Evolutionary conservation across 176 grass and related monocot genomes (phyloP).

Genomic region (Avena insularis): DNA sequence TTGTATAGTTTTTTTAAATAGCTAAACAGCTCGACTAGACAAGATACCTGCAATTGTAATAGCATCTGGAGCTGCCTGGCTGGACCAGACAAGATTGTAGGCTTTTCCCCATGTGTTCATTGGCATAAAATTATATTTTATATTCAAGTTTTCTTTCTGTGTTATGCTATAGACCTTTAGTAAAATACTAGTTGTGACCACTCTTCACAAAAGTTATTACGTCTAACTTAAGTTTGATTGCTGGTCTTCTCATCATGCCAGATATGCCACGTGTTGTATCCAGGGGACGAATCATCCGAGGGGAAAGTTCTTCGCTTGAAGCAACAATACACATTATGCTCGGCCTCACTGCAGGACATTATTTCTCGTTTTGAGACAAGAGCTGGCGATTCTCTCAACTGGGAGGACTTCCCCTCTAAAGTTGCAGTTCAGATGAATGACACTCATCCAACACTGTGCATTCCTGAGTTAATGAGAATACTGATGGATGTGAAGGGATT

Average conservation of each 20-base stretch:
- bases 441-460: constrained; percentile 97
- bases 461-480: constrained; percentile 98
- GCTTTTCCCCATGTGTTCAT: background rate
- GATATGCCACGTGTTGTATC: constrained; percentile 96
- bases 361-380: constrained; percentile 86
- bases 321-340: constrained; percentile 97
- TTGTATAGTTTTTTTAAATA: background rate
- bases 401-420: constrained; percentile 94
- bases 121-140: constrained; percentile 30
- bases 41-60: constrained; percentile 3
- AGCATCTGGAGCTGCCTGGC: too few relatives aligned
- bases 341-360: constrained; percentile 97
- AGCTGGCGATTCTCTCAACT: constrained; percentile 78
- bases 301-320: constrained; percentile 96
- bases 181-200: background rate
- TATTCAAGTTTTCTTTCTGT: background rate
- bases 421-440: constrained; percentile 99
- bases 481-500: constrained; percentile 93
- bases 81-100: background rate
- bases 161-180: background rate
- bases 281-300: constrained; percentile 90
- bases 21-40: background rate
- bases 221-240: constrained; percentile 28
- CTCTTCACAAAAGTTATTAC: background rate
- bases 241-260: constrained; percentile 44